Conservation (phyloP, 768 basidiomycete genomes). For the Phanerochaete carnosa region DNA sequence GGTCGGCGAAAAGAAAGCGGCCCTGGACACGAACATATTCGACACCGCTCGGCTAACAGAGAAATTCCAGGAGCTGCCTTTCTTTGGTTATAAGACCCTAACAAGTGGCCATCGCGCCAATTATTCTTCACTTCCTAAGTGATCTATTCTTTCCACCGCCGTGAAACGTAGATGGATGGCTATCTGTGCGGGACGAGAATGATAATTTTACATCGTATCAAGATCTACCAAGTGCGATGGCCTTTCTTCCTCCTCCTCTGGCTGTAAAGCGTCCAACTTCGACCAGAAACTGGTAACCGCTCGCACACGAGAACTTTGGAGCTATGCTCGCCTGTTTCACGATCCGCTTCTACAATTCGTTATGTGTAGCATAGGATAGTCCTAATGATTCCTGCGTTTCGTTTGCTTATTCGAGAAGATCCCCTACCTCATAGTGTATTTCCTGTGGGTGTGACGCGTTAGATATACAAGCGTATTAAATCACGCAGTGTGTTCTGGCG, state of each 20-base stretch:
- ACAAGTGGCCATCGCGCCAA: conserved; percentile 15
- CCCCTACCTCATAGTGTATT: conserved; percentile 98
- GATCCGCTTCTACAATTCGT: conserved; percentile 97
- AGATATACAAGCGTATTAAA: background rate
- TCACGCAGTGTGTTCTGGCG: conserved; percentile 17
- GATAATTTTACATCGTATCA: conserved; percentile 46
- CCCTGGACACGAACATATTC: background rate
- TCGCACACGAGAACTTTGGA: background rate
- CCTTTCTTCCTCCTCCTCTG: conserved; percentile 90
- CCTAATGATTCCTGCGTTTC: conserved; percentile 95
- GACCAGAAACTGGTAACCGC: background rate
- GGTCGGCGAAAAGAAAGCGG: background rate
- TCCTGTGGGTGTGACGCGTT: conserved; percentile 42
- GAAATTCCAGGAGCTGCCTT: conserved; percentile 2
- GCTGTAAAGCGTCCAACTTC: conserved; percentile 93
- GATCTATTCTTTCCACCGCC: conserved; percentile 17
- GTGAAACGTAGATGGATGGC: conserved; percentile 16
- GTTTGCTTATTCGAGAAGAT: conserved; percentile 93
- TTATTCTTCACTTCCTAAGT: conserved; percentile 10
- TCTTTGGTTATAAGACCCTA: conserved; percentile 11
- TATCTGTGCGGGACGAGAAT: conserved; percentile 6
- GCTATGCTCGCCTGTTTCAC: conserved; percentile 77
- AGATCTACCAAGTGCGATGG: conserved; percentile 85
- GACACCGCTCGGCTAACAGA: background rate
- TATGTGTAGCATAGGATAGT: conserved; percentile 92